Conservation (phyloP, 257 asterid species). For the Salvia miltiorrhiza region DNA sequence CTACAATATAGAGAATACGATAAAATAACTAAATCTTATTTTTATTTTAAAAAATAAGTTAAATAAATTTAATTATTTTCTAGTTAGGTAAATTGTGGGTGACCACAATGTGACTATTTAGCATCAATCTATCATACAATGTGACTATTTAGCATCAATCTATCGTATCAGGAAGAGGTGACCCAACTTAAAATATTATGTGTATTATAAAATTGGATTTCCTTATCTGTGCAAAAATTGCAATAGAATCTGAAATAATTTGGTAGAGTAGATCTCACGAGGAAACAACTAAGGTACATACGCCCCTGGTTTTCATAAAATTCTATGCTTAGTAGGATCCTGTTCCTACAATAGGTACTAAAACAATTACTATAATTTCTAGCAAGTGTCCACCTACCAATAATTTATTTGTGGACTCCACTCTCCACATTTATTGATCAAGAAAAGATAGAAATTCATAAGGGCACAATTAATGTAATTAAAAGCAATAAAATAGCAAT, state of each 20-base stretch:
- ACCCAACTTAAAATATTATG: neutral
- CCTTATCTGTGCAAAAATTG: neutral
- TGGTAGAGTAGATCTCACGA: neutral
- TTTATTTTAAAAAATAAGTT: too few species aligned
- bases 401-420: constrained; percentile 17
- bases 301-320: constrained; percentile 32
- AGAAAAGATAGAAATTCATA: neutral
- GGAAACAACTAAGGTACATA: neutral
- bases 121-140: too few species aligned
- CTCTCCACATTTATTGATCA: constrained; percentile 3
- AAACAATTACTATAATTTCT: neutral
- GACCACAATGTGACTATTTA: too few species aligned
- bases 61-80: too few species aligned
- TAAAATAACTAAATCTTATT: too few species aligned
- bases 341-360: neutral
- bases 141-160: too few species aligned
- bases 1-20: too few species aligned
- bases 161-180: too few species aligned
- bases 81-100: too few species aligned
- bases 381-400: constrained; percentile 14
- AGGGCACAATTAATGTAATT: neutral
- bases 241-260: neutral
- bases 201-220: neutral
- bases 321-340: neutral
- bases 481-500: neutral